Base-by-base conservation (phyloP, 2,329 filamentous ascomycete species). In the Hypoxylon sp. region DNA sequence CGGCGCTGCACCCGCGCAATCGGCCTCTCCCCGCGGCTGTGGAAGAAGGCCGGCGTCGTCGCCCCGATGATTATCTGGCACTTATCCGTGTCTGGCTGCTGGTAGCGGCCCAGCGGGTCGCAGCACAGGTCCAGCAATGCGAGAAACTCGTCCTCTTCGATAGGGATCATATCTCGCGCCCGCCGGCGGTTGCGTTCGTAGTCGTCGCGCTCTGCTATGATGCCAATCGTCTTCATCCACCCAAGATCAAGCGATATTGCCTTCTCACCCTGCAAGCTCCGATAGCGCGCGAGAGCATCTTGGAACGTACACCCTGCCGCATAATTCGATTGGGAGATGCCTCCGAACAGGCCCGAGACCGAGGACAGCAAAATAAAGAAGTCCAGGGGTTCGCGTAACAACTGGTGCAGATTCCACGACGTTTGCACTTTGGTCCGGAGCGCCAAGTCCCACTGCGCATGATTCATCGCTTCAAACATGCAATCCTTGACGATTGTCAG, bases 311-410 rank as follows among this genome's bases (percentile, higher is more conserved):
- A 83, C 5, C 80, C 83, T 0, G 83, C 82, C 1, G 81, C 79
- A 58, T 87, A 87, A 68, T 84, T 85, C 10, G 81, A 78, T 58
- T 86, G 83, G 0, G 82, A 81, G 3, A 79, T 77, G 63, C 80
- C 84, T 23, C 84, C 84, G 47, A 84, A 81, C 6, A 85, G 73
- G 31, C 81, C 81, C 0, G 81, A 76, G 0, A 82, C 77, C 21
- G 81, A 83, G 20, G 83, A 81, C 13, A 86, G 74, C 18, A 84
- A 40, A 9, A 61, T 33, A 38, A 64, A 66, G 29, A 65, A 66
- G 49, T 67, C 65, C 1, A 65, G 33, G 9, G 54, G n/a, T 18
- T 3, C 5, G 3, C 2, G 57, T 56, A 1, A 65, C 26, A 2
- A 43, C 1, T 10, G 3, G 26, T 66, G 57, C 1, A 67, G 46